phyloP scores from a whole-genome alignment of 208 protist species.

The Porcisia deanei region DNA sequence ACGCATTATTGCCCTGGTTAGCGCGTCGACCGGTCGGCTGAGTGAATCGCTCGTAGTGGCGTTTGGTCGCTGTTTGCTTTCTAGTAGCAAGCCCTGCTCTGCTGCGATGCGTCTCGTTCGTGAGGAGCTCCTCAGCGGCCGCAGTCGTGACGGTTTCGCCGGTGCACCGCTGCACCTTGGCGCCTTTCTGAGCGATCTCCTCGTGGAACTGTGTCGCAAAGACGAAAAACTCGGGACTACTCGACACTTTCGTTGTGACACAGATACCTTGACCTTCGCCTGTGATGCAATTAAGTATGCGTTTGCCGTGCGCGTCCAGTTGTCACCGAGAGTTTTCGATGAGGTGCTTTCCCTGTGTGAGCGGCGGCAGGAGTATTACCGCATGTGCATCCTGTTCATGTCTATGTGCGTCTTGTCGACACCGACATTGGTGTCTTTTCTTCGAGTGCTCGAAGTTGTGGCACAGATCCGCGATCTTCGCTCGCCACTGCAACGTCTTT shows the following conservation, averaged over 20 bases:
- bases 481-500: constrained; percentile 19
- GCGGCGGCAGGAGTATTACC: constrained; percentile 38
- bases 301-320: constrained; percentile 41
- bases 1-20: constrained; percentile 48
- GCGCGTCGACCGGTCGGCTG: constrained; percentile 41
- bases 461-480: constrained; percentile 23
- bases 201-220: constrained; percentile 47
- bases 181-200: constrained; percentile 81
- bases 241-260: background rate
- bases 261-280: constrained; percentile 45
- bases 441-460: constrained; percentile 57
- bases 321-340: constrained; percentile 64
- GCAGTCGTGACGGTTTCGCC: constrained; percentile 34
- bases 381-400: constrained; percentile 58
- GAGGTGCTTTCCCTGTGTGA: constrained; percentile 61
- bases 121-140: constrained; percentile 66
- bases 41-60: constrained; percentile 51
- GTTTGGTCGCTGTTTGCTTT: constrained; percentile 69
- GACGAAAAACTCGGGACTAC: background rate
- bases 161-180: constrained; percentile 40
- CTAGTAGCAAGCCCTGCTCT: constrained; percentile 29
- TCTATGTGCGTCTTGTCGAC: constrained; percentile 74
- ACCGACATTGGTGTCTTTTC: constrained; percentile 48
- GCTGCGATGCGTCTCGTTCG: constrained; percentile 59
- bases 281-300: constrained; percentile 77